phyloP scores from a whole-genome alignment of 2,329 filamentous ascomycete genomes.

The Phialophora macrospora region DNA sequence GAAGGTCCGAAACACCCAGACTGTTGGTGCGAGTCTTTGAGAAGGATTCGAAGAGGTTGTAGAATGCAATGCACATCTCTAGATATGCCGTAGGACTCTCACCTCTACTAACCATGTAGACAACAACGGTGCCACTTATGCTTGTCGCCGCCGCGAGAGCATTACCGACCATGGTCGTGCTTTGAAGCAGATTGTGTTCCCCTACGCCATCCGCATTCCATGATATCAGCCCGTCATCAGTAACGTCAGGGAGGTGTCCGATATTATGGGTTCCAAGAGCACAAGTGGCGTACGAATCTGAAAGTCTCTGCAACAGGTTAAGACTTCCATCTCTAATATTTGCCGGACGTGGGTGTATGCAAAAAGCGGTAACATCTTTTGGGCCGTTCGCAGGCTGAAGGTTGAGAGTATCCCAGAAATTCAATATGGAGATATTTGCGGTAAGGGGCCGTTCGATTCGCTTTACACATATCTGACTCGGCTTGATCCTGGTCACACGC shows the following conservation, averaged over 20 bases:
- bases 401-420: slow-evolving; percentile 67
- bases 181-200: slow-evolving; percentile 43
- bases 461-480: slow-evolving; percentile 60
- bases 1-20: slow-evolving; percentile 52
- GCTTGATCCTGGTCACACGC: slow-evolving; percentile 49
- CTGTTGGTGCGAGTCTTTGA: slow-evolving; percentile 36
- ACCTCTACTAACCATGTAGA: slow-evolving; percentile 63
- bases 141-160: slow-evolving; percentile 45
- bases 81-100: slow-evolving; percentile 48
- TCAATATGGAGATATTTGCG: slow-evolving; percentile 60
- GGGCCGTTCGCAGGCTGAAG: slow-evolving; percentile 60
- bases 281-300: slow-evolving; percentile 61
- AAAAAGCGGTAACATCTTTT: slow-evolving; percentile 64
- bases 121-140: slow-evolving; percentile 54
- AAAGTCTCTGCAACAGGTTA: slow-evolving; percentile 59
- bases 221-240: slow-evolving; percentile 46
- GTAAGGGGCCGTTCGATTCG: slow-evolving; percentile 60
- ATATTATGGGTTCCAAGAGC: slow-evolving; percentile 60
- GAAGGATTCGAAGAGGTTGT: slow-evolving; percentile 61
- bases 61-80: slow-evolving; percentile 63
- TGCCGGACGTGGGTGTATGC: slow-evolving; percentile 58
- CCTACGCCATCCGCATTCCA: slow-evolving; percentile 44
- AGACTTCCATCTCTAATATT: slow-evolving; percentile 54
- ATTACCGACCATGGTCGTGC: slow-evolving; percentile 46
- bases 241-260: slow-evolving; percentile 49